Evolutionary conservation across 306 rosid species (phyloP).

Genomic region (Astragalus membranaceus): DNA sequence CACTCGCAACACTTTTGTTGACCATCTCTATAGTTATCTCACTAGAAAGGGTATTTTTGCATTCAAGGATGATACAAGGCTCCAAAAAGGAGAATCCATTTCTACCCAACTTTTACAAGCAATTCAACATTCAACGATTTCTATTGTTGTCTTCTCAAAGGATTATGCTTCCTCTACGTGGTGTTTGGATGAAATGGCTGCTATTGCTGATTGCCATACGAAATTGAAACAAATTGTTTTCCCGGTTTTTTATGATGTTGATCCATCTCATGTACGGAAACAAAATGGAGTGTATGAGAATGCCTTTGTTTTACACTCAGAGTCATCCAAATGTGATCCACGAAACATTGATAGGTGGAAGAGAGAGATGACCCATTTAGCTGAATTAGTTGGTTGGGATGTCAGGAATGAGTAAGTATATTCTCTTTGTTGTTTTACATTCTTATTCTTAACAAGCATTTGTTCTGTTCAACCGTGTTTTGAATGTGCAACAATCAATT

Average conservation of each 20-base stretch:
- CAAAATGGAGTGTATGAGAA: background rate
- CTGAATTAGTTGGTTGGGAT: background rate
- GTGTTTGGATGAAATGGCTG: slow-evolving; percentile 10
- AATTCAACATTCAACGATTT: background rate
- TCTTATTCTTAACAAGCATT: background rate
- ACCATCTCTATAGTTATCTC: slow-evolving; percentile 3
- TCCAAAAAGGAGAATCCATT: background rate
- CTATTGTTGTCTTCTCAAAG: background rate
- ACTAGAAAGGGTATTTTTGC: background rate
- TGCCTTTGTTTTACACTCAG: background rate
- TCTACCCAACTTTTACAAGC: background rate
- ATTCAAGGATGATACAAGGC: background rate
- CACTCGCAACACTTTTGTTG: background rate
- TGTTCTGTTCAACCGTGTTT: background rate
- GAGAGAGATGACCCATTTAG: background rate
- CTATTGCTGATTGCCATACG: background rate
- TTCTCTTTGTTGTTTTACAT: background rate
- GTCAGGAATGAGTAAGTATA: background rate
- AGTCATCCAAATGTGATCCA: background rate
- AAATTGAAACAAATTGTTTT: background rate
- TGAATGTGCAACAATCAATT: background rate
- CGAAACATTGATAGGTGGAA: background rate
- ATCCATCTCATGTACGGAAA: background rate
- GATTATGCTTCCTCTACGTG: background rate
- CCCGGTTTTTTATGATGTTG: background rate